Evolutionary conservation across 2,329 filamentous ascomycete species (phyloP).

Genomic region (Apiospora koreana): DNA sequence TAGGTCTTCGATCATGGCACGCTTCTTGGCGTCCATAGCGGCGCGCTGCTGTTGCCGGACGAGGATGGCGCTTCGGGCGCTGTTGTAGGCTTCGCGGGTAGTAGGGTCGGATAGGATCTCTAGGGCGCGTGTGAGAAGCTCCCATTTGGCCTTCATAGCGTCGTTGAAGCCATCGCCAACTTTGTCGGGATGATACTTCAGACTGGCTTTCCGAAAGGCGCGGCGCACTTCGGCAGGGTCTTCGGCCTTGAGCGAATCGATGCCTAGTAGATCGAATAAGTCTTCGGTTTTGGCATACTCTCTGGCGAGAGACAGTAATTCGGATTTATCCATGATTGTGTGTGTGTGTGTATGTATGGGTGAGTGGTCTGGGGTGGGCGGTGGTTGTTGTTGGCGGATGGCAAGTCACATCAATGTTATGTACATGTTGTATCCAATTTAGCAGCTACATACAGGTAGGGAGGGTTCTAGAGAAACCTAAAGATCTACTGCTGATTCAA

Average conservation of each 20-base stretch:
- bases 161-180: constrained; percentile 68
- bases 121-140: constrained; percentile 81
- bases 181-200: constrained; percentile 96
- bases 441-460: neutral
- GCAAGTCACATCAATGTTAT: neutral
- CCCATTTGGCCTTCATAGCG: constrained; percentile 64
- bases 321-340: constrained; percentile 37
- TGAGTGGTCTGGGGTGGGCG: neutral
- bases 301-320: constrained; percentile 54
- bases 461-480: no score
- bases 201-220: constrained; percentile 79
- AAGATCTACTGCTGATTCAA: neutral
- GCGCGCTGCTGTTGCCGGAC: constrained; percentile 72
- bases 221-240: constrained; percentile 68
- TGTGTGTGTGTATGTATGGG: no score
- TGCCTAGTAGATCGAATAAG: constrained; percentile 75
- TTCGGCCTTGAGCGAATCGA: constrained; percentile 64
- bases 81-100: constrained; percentile 77
- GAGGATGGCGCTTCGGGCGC: constrained; percentile 68
- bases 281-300: constrained; percentile 67
- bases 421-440: neutral
- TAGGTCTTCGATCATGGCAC: constrained; percentile 82
- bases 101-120: constrained; percentile 75
- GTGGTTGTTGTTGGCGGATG: neutral
- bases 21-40: constrained; percentile 70